These are phyloP conservation scores for Tylopilus sp. DNA, from an alignment of 1,284 basidiomycete genomes.

Conservation along the genomic window DNA sequence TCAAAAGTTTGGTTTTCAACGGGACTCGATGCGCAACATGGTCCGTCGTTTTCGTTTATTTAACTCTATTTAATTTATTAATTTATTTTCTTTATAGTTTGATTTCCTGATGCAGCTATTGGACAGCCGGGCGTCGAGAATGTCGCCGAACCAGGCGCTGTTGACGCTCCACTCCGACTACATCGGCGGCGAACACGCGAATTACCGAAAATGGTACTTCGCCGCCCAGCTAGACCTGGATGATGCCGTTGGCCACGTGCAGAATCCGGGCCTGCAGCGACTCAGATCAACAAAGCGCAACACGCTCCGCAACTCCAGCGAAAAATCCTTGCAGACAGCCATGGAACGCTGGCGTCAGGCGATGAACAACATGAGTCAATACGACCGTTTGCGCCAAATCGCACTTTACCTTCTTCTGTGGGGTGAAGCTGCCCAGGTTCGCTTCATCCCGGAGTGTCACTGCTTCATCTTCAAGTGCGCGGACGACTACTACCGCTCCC, in stretches of 20 bases:
- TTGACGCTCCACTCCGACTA: conserved; percentile 97
- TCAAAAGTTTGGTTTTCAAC: conserved; percentile 99
- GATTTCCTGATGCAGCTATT: conserved; percentile 98
- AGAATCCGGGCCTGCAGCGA: conserved; percentile 87
- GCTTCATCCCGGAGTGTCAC: conserved; percentile 96
- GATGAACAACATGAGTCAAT: conserved; percentile 99
- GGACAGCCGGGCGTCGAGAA: conserved; percentile 94
- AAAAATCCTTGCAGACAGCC: conserved; percentile 87
- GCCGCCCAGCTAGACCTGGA: conserved; percentile 98
- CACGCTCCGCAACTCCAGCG: conserved; percentile 44
- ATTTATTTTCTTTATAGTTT: conserved; percentile 51
- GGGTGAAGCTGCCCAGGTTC: conserved; percentile 98
- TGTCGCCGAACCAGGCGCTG: conserved; percentile 95
- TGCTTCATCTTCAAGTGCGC: conserved; percentile 99
- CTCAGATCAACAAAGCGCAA: conserved; percentile 63
- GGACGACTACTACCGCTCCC: conserved; percentile 98
- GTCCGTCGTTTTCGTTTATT: conserved; percentile 40
- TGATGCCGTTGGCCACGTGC: conserved; percentile 90
- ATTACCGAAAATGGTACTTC: conserved; percentile 99
- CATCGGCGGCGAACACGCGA: conserved; percentile 95
- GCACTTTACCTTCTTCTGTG: conserved; percentile 95
- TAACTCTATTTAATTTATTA: background rate
- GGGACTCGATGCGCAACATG: conserved; percentile 90
- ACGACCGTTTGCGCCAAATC: conserved; percentile 95
- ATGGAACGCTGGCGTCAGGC: conserved; percentile 94